Conservation (phyloP, 257 asterid genomes). For the Apocynum venetum region DNA sequence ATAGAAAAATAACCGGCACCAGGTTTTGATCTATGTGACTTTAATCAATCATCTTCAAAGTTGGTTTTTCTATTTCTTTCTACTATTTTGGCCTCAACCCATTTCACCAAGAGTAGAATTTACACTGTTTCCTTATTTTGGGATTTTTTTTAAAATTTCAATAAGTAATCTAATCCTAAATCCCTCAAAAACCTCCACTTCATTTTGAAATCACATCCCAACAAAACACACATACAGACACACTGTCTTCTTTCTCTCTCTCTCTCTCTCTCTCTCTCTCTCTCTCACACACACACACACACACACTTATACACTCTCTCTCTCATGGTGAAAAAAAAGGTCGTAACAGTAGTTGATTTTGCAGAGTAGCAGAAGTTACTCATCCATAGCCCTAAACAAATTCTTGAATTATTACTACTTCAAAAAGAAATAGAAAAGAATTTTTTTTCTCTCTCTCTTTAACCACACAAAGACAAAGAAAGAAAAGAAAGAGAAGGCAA, state of each 20-base stretch:
- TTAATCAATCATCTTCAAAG: background rate
- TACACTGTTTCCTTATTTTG: background rate
- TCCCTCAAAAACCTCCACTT: slow-evolving; percentile 8
- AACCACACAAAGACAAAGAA: slow-evolving; percentile 8
- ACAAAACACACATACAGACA: slow-evolving; percentile 14
- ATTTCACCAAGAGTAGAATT: slow-evolving; percentile 4
- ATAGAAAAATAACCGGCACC: background rate
- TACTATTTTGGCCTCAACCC: background rate
- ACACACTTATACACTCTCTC: background rate
- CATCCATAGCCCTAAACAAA: slow-evolving; percentile 40
- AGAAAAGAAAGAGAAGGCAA: slow-evolving; percentile 11
- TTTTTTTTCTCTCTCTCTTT: slow-evolving; percentile 16
- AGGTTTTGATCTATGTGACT: background rate
- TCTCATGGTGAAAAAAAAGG: slow-evolving; percentile 14
- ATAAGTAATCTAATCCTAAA: background rate
- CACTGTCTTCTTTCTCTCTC: background rate
- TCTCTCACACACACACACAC: background rate
- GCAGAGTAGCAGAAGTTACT: slow-evolving; percentile 47
- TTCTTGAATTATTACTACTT: slow-evolving; percentile 41
- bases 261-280: no score
- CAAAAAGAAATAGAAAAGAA: slow-evolving; percentile 10
- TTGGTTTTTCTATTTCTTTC: background rate
- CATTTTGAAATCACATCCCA: slow-evolving; percentile 19
- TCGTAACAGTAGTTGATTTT: slow-evolving; percentile 28
- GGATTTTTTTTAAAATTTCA: slow-evolving; percentile 4